Evolutionary conservation across 371 early-diverging fungal species (phyloP), one percentile per base, ranked within the genome.

Genomic region (Syncephalastrum monosporum): DNA sequence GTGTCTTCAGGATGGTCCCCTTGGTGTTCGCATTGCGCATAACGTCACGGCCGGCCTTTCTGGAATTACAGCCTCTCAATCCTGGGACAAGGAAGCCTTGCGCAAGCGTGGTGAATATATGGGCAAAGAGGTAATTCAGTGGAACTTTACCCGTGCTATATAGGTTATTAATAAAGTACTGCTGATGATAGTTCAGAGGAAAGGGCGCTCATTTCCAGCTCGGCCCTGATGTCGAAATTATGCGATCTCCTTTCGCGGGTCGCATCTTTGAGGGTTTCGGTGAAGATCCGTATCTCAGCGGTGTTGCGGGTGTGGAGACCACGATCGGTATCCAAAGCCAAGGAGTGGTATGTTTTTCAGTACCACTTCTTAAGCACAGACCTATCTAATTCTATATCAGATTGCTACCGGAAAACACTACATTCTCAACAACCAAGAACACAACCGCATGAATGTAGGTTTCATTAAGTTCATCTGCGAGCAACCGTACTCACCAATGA

Each of bases 231-330:
- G 43, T 44, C 12, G 49, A 60, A 16, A 47, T 60, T 7, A 27
- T 54, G 42, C 54, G 54, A 13, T 17, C 23, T 4, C 49, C 33
- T 53, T 55, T 27, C n/a, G 38, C 46, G 47, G 87, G 87, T 21
- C 65, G 85, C 56, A 77, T 71, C 50, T 86, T 82, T 79, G 87
- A 85, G 68, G 68, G 69, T 25, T 74, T 72, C 25, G 84, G 85
- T 47, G 87, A 77, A 55, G 87, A 86, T 58, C 86, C 87, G 3
- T 86, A 64, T 49, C 68, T 86, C 13, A 47, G 69, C 5, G 77
- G 72, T 38, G 68, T 77, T 1, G 51, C 63, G 2, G 59, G 63
- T 49, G 55, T 52, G 3, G 62, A 71, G 50, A 73, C 69, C 3
- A 62, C 74, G 16, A 21, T 41, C 10, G 77, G 77, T 47, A 60